A percentile compares a stretch with the other conserved stretches of the same genome.
These are phyloP conservation scores for Mycocentrospora acerina DNA, from an alignment of 2,329 filamentous ascomycete species.

Conservation along the genomic window DNA sequence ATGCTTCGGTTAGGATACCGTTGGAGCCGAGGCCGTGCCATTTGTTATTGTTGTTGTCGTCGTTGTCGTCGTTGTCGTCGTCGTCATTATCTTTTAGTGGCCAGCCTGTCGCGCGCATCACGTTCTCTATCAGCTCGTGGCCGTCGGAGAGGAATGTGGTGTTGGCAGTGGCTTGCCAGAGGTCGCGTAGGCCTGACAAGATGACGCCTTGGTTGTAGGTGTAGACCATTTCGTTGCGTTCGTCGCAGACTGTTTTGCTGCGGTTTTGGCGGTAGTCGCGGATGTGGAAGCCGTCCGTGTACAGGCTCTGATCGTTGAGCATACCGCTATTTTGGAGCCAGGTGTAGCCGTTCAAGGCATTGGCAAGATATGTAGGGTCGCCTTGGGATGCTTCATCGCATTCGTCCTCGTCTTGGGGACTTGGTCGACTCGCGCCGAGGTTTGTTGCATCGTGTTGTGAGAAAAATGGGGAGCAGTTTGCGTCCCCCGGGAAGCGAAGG, in stretches of 20 bases:
- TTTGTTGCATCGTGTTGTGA: constrained; percentile 26
- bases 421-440: constrained; percentile 2
- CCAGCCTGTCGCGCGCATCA: constrained; percentile 80
- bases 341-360: constrained; percentile 74
- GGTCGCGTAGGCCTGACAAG: constrained; percentile 74
- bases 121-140: constrained; percentile 71
- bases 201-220: constrained; percentile 96
- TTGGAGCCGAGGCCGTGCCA: constrained; percentile 78
- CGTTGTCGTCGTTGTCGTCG: constrained; percentile 12
- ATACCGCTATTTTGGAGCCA: constrained; percentile 83
- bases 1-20: constrained; percentile 81
- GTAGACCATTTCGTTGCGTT: constrained; percentile 84
- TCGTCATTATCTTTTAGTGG: neutral
- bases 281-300: constrained; percentile 88
- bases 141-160: constrained; percentile 73
- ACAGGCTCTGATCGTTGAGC: constrained; percentile 73
- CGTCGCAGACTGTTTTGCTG: constrained; percentile 72
- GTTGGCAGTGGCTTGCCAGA: constrained; percentile 79
- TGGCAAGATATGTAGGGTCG: constrained; percentile 67
- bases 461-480: constrained; percentile 69
- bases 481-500: constrained; percentile 79
- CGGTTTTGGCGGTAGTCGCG: constrained; percentile 58
- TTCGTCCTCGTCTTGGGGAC: constrained; percentile 7
- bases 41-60: neutral
- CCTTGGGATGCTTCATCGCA: constrained; percentile 28